Conservation (phyloP, 371 early-diverging fungal genomes). For the Lichtheimia hyalospora region DNA sequence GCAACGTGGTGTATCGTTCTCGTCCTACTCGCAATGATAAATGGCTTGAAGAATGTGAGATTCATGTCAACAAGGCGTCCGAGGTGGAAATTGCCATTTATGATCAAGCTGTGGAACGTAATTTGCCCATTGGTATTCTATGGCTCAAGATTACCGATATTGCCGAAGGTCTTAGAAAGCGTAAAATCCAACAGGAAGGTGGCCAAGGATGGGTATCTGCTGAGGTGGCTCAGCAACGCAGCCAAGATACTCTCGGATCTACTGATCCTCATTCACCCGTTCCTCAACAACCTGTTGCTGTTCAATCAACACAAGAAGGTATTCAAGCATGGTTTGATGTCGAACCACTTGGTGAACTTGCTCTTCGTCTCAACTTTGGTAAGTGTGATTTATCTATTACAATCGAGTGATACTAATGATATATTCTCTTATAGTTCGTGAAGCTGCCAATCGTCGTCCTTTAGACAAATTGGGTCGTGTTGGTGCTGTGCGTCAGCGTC, state of each 20-base stretch:
- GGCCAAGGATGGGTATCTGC: slow-evolving; percentile 55
- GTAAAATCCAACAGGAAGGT: slow-evolving; percentile 62
- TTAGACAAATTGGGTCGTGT: slow-evolving; percentile 81
- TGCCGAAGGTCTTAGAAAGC: slow-evolving; percentile 73
- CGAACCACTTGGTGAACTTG: slow-evolving; percentile 89
- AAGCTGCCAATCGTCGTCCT: slow-evolving; percentile 56
- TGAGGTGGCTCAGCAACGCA: slow-evolving; percentile 39
- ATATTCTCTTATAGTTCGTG: slow-evolving; percentile 25
- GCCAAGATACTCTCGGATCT: slow-evolving; percentile 5
- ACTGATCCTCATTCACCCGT: slow-evolving; percentile 4
- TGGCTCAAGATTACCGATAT: slow-evolving; percentile 86
- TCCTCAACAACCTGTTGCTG: slow-evolving; percentile 14
- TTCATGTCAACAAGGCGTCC: slow-evolving; percentile 84
- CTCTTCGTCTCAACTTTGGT: slow-evolving; percentile 80
- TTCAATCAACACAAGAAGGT: slow-evolving; percentile 49
- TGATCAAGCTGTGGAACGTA: slow-evolving; percentile 69
- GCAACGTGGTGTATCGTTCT: slow-evolving; percentile 74
- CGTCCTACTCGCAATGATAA: slow-evolving; percentile 66
- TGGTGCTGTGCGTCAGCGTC: slow-evolving; percentile 86
- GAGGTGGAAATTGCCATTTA: slow-evolving; percentile 90
- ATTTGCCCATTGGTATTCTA: slow-evolving; percentile 73
- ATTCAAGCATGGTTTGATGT: slow-evolving; percentile 88
- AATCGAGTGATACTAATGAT: neutral
- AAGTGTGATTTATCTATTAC: slow-evolving; percentile 15
- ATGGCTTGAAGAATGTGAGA: slow-evolving; percentile 86